Percentiles rank a stretch among this genome's conserved stretches.
Conservation (phyloP, 192 early-diverging fungal species). For the Podila epigama region DNA sequence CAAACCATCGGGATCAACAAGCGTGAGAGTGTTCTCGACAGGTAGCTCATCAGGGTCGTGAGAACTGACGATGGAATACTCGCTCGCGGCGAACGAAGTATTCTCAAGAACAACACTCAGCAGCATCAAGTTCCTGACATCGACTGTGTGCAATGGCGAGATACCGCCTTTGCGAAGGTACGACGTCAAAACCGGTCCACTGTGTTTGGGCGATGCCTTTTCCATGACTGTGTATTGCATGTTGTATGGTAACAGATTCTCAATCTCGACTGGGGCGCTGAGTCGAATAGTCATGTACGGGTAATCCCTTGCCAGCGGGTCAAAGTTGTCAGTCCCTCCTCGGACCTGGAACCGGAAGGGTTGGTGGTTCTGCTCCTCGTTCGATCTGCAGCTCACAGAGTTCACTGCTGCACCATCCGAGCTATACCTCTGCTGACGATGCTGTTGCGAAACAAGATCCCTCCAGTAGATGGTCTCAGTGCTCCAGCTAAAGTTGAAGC, state of each 20-base stretch:
- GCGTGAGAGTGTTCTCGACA: slow-evolving; percentile 74
- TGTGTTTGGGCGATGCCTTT: slow-evolving; percentile 71
- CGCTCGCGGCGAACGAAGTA: slow-evolving; percentile 77
- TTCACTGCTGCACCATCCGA: slow-evolving; percentile 36
- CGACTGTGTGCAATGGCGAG: slow-evolving; percentile 82
- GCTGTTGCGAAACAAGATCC: slow-evolving; percentile 65
- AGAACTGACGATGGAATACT: slow-evolving; percentile 88
- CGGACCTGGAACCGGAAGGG: slow-evolving; percentile 79
- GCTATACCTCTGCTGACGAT: slow-evolving; percentile 19
- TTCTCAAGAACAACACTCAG: slow-evolving; percentile 79
- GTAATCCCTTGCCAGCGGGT: slow-evolving; percentile 61
- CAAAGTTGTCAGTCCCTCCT: slow-evolving; percentile 56
- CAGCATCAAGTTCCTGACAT: slow-evolving; percentile 82
- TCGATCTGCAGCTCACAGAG: slow-evolving; percentile 46
- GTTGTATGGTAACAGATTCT: slow-evolving; percentile 94
- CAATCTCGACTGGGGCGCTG: slow-evolving; percentile 84
- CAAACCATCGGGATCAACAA: slow-evolving; percentile 71
- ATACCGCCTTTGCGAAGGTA: slow-evolving; percentile 72
- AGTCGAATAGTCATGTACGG: slow-evolving; percentile 83
- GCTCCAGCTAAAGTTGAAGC: slow-evolving; percentile 90
- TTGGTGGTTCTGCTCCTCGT: slow-evolving; percentile 55
- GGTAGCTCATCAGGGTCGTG: slow-evolving; percentile 78
- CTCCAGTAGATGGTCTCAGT: slow-evolving; percentile 82
- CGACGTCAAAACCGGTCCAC: slow-evolving; percentile 56
- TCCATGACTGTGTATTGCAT: slow-evolving; percentile 83